phyloP scores from a whole-genome alignment of 768 basidiomycete genomes.

The Collybiopsis luxurians region DNA sequence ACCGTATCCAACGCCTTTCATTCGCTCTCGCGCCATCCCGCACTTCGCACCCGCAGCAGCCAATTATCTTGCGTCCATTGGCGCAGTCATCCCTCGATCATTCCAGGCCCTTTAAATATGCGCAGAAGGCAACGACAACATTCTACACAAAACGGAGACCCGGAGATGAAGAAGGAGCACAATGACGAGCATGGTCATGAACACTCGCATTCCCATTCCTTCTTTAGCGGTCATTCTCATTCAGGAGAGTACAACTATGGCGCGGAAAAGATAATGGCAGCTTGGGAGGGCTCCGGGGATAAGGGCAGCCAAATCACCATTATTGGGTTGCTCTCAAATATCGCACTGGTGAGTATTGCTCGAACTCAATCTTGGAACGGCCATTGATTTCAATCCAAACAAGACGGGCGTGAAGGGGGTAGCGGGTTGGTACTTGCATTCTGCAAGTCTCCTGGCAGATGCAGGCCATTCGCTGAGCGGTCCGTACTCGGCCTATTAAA shows the following conservation, averaged over 20 bases:
- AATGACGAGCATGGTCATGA: constrained; percentile 37
- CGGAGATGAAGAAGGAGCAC: constrained; percentile 4
- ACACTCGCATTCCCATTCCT: constrained; percentile 51
- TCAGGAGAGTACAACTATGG: constrained; percentile 56
- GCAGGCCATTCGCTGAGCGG: constrained; percentile 90
- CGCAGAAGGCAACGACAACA: background rate
- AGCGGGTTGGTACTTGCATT: constrained; percentile 90
- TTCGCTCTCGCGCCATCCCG: too few species aligned
- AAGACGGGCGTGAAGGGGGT: constrained; percentile 74
- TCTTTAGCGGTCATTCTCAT: constrained; percentile 61
- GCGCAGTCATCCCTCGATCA: background rate
- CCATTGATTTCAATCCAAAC: background rate
- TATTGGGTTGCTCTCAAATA: constrained; percentile 78
- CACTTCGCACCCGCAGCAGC: background rate
- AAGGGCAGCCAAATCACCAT: constrained; percentile 82
- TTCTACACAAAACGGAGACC: constrained; percentile 1
- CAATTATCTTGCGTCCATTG: background rate
- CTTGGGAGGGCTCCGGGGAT: constrained; percentile 69
- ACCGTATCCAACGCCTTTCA: too few species aligned
- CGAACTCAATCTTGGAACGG: background rate
- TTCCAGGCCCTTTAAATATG: background rate
- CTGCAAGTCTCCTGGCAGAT: constrained; percentile 87
- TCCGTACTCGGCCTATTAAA: constrained; percentile 34
- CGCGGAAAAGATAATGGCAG: constrained; percentile 66
- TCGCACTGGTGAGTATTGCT: constrained; percentile 48